Base-by-base conservation (phyloP, 1,284 basidiomycete species). In the Phenoliferia sp. region DNA sequence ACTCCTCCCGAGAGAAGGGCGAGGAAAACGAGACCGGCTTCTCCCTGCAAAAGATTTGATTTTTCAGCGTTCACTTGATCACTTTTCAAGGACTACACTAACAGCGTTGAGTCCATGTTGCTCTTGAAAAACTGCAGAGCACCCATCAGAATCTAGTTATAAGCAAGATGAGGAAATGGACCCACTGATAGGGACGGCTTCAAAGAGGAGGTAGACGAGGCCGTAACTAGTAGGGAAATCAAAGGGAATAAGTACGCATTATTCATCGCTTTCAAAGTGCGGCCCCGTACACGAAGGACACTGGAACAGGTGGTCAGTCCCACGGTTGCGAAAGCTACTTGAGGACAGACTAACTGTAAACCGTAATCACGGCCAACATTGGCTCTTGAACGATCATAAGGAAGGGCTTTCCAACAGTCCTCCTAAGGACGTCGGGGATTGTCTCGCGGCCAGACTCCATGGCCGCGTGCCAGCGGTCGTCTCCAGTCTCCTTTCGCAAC, bases 311-410 rank as follows among this genome's bases (percentile, higher is more conserved):
- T 33, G 60, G 50, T 54, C 64, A 29, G 12, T 63, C n/a, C n/a
- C n/a, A n/a, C n/a, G n/a, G n/a, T n/a, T n/a, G n/a, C n/a, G 28
- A 29, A 17, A 56, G 29, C 22, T 7, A n/a, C n/a, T n/a, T n/a
- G n/a, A n/a, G n/a, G 16, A 44, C 64, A 22, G 59, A 39, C 17
- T 32, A 64, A 52, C 58, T 57, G 65, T 69, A 69, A 32, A 69
- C 36, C 3, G 89, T 90, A 54, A 89, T 79, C 15, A 85, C 84
- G 12, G 88, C 78, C 10, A 93, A 80, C 85, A 92, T 90, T 0
- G 90, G 90, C 76, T 93, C 91, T n/a, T 80, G 80, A 66, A 85
- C 82, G 36, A 92, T 70, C 75, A 73, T 73, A 26, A 84, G 82
- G 80, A 87, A 91, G 0, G 86, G 90, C 76, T 86, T 83, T 72